Base-by-base conservation (phyloP, 1,284 basidiomycete genomes). In the Apiotrichum gamsii region DNA sequence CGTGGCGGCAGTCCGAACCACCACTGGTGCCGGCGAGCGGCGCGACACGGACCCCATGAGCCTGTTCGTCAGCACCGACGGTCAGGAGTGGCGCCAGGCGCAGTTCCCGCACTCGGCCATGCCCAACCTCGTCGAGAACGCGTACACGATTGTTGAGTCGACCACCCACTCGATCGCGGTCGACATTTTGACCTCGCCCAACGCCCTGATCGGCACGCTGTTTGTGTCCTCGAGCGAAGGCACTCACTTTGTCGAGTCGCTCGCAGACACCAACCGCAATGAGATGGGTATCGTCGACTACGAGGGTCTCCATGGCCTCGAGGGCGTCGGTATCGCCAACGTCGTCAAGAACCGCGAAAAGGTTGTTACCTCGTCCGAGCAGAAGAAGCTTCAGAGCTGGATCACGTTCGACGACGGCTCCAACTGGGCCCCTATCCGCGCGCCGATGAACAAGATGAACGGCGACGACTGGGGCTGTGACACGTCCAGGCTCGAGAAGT, bases 221-320 rank as follows among this genome's bases (percentile, higher is more conserved):
- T 98, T 96, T 74, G 85, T 94, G 39, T 89, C 85, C 69, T 94
- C 96, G 70, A 87, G 84, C 33, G 89, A 95, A 56, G 95, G 95
- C 2, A 94, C 89, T 9, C 90, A 83, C 72, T 98, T 97, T 67
- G 86, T 93, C n/a, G 80, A 93, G 71, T 86, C 85, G 61, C 76
- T 98, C 45, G 80, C 83, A 62, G 83, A 93, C 64, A 97, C 94
- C 8, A 93, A 94, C 67, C 78, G 94, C 37, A 95, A 95, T 65
- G 75, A 80, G 38, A 73, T 78, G 54, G 94, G 93, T 9, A 91
- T 84, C 50, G 93, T 98, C 33, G 94, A 97, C 69, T 97, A 85
- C 61, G 94, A 98, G 74, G 83, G 82, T 50, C 72, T 97, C 23
- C 85, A 87, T 58, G 90, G 90, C 2, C 77, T 97, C n/a, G 90